Evolutionary conservation across 805 yeast species (phyloP), one percentile per base, ranked within the genome.

Genomic region (Pichia gijzeniarum): DNA sequence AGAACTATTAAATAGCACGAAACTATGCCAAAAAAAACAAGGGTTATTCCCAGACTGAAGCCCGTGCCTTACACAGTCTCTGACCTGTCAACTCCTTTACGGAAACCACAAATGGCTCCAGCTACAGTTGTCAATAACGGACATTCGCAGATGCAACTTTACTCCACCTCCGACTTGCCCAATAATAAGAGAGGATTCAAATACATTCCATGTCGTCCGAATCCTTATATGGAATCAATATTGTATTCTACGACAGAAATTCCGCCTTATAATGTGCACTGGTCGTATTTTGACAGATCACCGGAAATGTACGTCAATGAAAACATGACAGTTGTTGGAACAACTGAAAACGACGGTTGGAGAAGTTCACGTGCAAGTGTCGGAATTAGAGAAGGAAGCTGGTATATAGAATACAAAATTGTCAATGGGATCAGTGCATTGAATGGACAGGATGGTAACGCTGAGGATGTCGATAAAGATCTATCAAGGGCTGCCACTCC

Each of bases 341-440:
- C 87, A 1, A 64, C 65, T 4, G 72, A 70, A 42, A 27, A 19
- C 2, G 31, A 41, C 36, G 97, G 97, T 1, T 93, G 95, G 89
- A 70, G 93, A 50, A 79, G 86, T 30, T 78, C 79, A 0, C 65
- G 96, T 39, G 72, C 89, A 5, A 88, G 84, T 61, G 77, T 83
- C 2, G 80, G 86, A 1, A 70, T 91, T 10, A 69, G 84, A 22
- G 90, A 85, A 52, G 99, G 98, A 0, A 64, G 62, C 16, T 83
- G 85, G 70, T 91, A 82, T 62, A 79, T 86, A 64, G 98, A 91
- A 61, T 82, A 80, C 50, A 73, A 77, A 44, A 74, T 91, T 2
- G 20, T 58, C 13, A 59, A 53, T 45, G 56, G 60, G 3, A 61
- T 58, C 6, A 57, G 34, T 52, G 30, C 17, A 25, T 7, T 10